Base-by-base conservation (phyloP, 2,329 filamentous ascomycete genomes). In the Sphaceloma murrayae region DNA sequence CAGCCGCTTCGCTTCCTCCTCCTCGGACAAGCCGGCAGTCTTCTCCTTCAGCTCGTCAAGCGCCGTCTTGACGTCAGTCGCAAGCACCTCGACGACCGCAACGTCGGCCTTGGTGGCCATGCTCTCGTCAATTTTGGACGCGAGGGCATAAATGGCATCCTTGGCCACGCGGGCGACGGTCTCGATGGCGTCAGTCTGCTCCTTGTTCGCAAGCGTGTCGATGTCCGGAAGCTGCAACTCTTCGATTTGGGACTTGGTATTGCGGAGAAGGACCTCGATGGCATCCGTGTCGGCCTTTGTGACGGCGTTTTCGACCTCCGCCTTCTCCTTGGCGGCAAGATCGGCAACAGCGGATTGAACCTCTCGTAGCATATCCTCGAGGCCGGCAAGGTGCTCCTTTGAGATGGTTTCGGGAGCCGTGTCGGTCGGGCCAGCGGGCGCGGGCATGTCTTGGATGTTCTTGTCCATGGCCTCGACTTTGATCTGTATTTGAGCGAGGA, bases 221-320 rank as follows among this genome's bases (percentile, higher is more conserved):
- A 78, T 74, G 40, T 88, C 69, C 1, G 74, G 69, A 18, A 75
- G 60, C 4, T 62, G 75, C 39, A 94, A 75, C 48, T 94, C 87
- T 47, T 95, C 89, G 7, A 96, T 68, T 34, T 84, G 84, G 4
- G 81, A 78, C 60, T 95, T 95, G 22, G 87, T 88, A 59, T 94
- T 94, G 31, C 82, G 78, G 9, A 96, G 72, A 38, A 96, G 78
- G 0, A 83, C 93, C 62, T 95, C 89, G 47, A 96, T 88, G 8
- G 86, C 86, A 49, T 89, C 78, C 0, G 88, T 85, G 54, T 96
- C 88, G 52, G 94, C 86, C 58, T 85, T 85, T 22, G 72, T 78
- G 4, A 82, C 79, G 2, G 70, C 60, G 27, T 78, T 77, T 36
- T 73, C 69, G 1, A 58, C 54, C 21, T 58, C 51, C 3, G 51